Base-by-base conservation (phyloP, 768 basidiomycete genomes). In the Daedalea quercina region DNA sequence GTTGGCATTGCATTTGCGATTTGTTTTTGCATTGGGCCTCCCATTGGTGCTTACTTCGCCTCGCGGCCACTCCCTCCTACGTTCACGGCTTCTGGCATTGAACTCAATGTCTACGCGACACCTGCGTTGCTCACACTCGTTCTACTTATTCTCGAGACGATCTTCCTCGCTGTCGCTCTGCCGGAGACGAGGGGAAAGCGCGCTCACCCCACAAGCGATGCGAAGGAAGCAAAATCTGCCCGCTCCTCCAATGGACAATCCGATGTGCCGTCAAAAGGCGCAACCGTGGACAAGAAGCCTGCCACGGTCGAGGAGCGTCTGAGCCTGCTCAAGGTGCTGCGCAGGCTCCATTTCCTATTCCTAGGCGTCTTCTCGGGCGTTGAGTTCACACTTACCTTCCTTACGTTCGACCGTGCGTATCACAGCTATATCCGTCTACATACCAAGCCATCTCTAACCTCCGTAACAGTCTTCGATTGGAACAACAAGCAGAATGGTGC, bases 1-100 rank as follows among this genome's bases (percentile, higher is more conserved):
- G 87, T 99, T 43, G 95, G 96, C 13, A 90, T 98, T 44, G 95
- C 96, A 0, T 99, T 99, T 63, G 90, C 93, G 15, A 84, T 97
- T 47, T 95, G 93, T 66, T 98, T 97, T 70, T 85, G 82, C 66
- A 82, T 91, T 47, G 91, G 92, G 4, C 95, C 95, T 28, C 90
- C 92, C 15, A 85, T 99, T 53, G 95, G 95, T 47, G 95, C 95
- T 1, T 95, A 94, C 72, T 94, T 97, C 69, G 91, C 94, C 1
- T 87, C 92, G n/a, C 79, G 78, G 26, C 90, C 92, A 1, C 68
- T 90, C 7, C 85, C 90, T 2, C 63, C 76, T 13, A 76, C 82
- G 12, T 65, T 84, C 59, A 50, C 64, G 20, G 71, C 76, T 3
- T 73, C 76, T 63, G 82, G 84, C 3, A 65, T 71, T 20, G 85